Percentiles rank a stretch among this genome's conserved stretches.
Conservation (phyloP, 148 eudicot species). For the Rhododendron simsii region DNA sequence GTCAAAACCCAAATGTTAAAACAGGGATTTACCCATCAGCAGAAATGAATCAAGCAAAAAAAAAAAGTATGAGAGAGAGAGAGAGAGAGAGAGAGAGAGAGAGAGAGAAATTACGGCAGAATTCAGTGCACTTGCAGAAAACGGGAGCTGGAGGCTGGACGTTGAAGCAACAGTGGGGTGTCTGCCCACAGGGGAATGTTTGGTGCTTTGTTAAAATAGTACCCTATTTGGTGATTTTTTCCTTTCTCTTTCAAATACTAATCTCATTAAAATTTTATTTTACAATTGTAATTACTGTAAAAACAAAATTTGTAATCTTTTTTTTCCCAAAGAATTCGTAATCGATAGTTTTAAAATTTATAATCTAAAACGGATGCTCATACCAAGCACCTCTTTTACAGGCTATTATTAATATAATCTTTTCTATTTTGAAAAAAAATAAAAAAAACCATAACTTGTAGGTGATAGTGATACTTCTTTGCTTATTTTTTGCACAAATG, state of each 20-base stretch:
- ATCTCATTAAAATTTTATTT: neutral
- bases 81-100: neutral
- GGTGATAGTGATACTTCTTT: neutral
- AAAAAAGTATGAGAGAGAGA: neutral
- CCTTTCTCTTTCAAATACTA: neutral
- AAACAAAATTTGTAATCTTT: no score
- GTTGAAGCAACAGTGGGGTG: neutral
- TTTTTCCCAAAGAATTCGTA: neutral
- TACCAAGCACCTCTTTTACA: neutral
- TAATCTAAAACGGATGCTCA: neutral
- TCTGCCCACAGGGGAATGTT: no score
- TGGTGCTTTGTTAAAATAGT: no score
- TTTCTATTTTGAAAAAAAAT: neutral
- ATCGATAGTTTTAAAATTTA: neutral
- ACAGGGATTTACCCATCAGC: neutral
- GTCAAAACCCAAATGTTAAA: neutral
- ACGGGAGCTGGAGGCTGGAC: neutral
- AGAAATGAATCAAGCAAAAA: neutral
- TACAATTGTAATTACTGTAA: neutral
- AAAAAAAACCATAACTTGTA: no score
- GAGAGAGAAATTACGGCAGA: neutral
- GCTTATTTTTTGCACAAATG: no score
- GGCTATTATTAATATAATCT: no score
- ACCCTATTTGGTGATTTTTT: neutral
- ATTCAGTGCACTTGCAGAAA: neutral